Evolutionary conservation across 192 early-diverging fungal genomes (phyloP).

Genomic region (Thamnidium elegans): DNA sequence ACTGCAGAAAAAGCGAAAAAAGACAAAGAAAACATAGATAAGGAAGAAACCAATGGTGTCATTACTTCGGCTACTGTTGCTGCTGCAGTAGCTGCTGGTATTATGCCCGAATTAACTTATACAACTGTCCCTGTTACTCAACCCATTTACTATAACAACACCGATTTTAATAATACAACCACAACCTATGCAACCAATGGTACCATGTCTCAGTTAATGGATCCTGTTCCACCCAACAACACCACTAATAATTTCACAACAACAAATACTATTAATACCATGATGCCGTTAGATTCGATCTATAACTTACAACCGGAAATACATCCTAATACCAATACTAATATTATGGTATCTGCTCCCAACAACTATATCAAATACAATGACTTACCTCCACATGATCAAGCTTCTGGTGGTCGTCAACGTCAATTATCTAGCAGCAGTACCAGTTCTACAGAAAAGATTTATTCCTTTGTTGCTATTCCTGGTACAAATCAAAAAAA

Average conservation of each 20-base stretch:
- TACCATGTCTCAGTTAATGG: neutral
- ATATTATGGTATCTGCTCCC: too few relatives aligned
- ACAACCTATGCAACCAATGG: neutral
- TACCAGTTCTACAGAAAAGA: slow-evolving; percentile 28
- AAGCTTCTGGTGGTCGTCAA: neutral
- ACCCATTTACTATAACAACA: slow-evolving; percentile 1
- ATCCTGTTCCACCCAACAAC: slow-evolving; percentile 5
- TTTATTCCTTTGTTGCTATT: slow-evolving; percentile 55
- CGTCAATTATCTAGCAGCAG: slow-evolving; percentile 16
- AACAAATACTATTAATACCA: too few relatives aligned
- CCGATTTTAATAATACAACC: neutral
- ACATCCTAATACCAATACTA: too few relatives aligned
- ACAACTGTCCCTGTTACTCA: neutral
- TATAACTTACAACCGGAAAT: too few relatives aligned
- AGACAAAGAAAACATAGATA: neutral
- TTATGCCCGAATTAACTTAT: neutral
- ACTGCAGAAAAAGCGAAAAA: neutral
- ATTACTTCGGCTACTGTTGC: neutral
- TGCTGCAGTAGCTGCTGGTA: neutral
- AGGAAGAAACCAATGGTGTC: neutral
- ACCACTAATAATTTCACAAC: neutral
- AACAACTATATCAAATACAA: too few relatives aligned
- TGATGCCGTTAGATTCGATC: too few relatives aligned
- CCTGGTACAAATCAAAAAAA: slow-evolving; percentile 57
- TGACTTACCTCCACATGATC: too few relatives aligned